phyloP scores from a whole-genome alignment of 2,329 filamentous ascomycete species.

The Pyrenophora tritici-repentis region DNA sequence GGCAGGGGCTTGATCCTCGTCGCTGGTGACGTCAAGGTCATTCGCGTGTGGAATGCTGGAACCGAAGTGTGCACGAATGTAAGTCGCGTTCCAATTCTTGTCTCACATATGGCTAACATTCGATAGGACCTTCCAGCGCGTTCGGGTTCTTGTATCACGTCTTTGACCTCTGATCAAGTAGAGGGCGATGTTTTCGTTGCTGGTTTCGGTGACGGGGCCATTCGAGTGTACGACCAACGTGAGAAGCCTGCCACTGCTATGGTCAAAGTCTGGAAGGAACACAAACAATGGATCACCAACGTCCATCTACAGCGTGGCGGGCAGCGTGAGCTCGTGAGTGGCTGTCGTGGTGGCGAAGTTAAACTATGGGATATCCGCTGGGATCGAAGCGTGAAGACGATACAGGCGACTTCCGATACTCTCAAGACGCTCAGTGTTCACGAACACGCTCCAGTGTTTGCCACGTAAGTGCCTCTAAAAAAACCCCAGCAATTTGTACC shows the following conservation, averaged over 20 bases:
- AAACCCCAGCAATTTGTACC: conserved; percentile 57
- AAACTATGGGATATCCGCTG: conserved; percentile 95
- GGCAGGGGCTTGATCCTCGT: conserved; percentile 95
- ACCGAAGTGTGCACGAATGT: conserved; percentile 85
- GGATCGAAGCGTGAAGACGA: conserved; percentile 74
- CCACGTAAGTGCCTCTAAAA: conserved; percentile 58
- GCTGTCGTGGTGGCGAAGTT: conserved; percentile 89
- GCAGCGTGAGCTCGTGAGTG: conserved; percentile 86
- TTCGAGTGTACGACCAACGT: conserved; percentile 91
- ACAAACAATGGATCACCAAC: conserved; percentile 92
- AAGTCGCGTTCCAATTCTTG: conserved; percentile 30
- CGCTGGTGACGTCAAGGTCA: conserved; percentile 92
- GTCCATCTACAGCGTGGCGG: conserved; percentile 97
- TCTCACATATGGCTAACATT: conserved; percentile 11
- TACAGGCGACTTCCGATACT: conserved; percentile 75
- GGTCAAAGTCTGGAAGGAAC: conserved; percentile 96
- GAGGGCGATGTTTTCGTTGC: conserved; percentile 95
- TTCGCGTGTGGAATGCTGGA: conserved; percentile 93
- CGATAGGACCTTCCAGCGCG: conserved; percentile 83
- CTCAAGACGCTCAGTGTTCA: conserved; percentile 88
- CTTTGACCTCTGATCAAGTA: conserved; percentile 94
- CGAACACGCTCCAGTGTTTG: conserved; percentile 95
- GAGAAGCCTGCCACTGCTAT: conserved; percentile 83
- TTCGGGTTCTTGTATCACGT: conserved; percentile 93
- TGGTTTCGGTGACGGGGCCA: conserved; percentile 92